Percentiles rank a stretch among this genome's conserved stretches.
These are phyloP conservation scores for Vachellia pachyceras DNA, from an alignment of 306 rosid genomes.

Conservation along the genomic window DNA sequence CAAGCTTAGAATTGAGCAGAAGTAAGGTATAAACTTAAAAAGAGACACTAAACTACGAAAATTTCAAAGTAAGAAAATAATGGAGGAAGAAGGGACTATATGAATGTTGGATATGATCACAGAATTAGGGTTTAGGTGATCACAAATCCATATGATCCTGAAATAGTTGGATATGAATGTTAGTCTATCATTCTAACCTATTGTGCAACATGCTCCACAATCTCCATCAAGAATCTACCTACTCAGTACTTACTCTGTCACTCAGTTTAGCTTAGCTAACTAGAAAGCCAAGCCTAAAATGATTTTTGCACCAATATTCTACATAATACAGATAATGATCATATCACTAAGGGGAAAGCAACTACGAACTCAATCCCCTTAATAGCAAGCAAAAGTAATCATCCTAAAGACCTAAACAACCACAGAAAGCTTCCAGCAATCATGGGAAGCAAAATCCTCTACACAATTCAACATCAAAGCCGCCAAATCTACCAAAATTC, in stretches of 20 bases:
- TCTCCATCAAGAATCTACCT: constrained; percentile 3
- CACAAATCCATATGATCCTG: constrained; percentile 3
- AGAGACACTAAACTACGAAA: background rate
- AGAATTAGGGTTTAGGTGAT: background rate
- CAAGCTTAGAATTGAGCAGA: background rate
- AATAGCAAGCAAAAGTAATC: too few relatives aligned
- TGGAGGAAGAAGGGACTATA: constrained; percentile 14
- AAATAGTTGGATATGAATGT: background rate
- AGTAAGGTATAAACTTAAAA: background rate
- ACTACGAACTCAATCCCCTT: too few relatives aligned
- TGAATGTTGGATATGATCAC: too few relatives aligned
- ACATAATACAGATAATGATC: background rate
- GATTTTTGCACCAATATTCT: constrained; percentile 1
- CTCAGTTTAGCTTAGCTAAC: background rate
- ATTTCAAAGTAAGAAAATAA: constrained; percentile 1
- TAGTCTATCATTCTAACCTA: constrained; percentile 11
- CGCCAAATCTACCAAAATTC: too few relatives aligned
- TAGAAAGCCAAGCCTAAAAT: constrained; percentile 20
- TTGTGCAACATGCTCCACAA: constrained; percentile 10
- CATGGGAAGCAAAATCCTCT: too few relatives aligned
- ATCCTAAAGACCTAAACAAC: too few relatives aligned
- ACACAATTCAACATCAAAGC: too few relatives aligned
- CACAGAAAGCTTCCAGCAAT: too few relatives aligned
- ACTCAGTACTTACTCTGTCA: too few relatives aligned
- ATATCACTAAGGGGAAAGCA: background rate